Evolutionary conservation across 306 rosid species (phyloP), one percentile per base, ranked within the genome.

Genomic region (Prunus padus): DNA sequence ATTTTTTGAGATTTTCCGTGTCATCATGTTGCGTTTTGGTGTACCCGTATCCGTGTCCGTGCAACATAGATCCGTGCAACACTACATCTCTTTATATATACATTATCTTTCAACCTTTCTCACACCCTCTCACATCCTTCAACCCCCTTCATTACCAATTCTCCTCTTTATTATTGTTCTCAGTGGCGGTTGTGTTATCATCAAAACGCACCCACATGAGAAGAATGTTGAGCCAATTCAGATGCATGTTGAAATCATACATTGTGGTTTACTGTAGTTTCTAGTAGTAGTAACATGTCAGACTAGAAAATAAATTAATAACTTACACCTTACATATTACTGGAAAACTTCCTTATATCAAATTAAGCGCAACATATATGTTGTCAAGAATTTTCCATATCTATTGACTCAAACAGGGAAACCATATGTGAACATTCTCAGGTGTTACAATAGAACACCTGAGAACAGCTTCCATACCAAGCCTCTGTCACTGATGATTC

Each of bases 391-490:
- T 23, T 57, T 72, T 45, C 30, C 76, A 57, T 4, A 42, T 20
- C 68, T 26, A 23, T 45, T 11, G 5, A 12, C 44, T 33, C 54
- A 75, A 64, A 23, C 52, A 33, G 52, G 37, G 20, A n/a, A 47
- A 30, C 59, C 46, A 68, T 10, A 59, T 31, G 59, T 56, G 56
- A 67, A 71, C 71, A 77, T 65, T 69, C 45, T 76, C 71, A 71
- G 81, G 74, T 80, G 59, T 30, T 18, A 55, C 78, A 77, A 25
- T 20, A 74, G 64, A 80, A n/a, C n/a, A n/a, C n/a, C n/a, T n/a
- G n/a, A n/a, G n/a, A n/a, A 77, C 33, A 49, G 62, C 55, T 49
- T n/a, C 50, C 68, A 65, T 33, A 61, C 76, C 54, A 77, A 51
- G 77, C 76, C 66, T 79, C 72, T 73, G 61, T 56, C 68, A 68